These are phyloP conservation scores for Silene uniflora DNA, from an alignment of 148 eudicot genomes.

Conservation along the genomic window DNA sequence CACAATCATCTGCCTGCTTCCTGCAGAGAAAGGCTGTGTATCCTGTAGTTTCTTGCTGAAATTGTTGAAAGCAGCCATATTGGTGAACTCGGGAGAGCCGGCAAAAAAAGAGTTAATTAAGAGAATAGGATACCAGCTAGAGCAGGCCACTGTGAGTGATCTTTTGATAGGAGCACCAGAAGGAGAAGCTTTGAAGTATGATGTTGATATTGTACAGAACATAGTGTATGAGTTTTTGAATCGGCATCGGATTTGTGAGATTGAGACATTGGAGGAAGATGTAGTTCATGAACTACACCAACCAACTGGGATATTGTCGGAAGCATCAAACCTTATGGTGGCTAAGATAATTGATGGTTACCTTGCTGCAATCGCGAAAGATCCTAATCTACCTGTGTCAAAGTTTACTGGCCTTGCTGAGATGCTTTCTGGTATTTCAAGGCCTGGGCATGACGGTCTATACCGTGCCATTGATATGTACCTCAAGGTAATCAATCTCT, in stretches of 20 bases:
- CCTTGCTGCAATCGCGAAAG: slow-evolving; percentile 70
- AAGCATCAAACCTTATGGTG: slow-evolving; percentile 93
- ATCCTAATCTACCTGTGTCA: slow-evolving; percentile 59
- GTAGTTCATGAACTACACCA: slow-evolving; percentile 36
- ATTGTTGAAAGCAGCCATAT: slow-evolving; percentile 58
- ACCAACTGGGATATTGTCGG: slow-evolving; percentile 69
- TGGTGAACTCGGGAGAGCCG: slow-evolving; percentile 46
- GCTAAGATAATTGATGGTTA: slow-evolving; percentile 83
- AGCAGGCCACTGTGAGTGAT: slow-evolving; percentile 75
- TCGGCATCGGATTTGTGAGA: slow-evolving; percentile 45
- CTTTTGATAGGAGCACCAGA: slow-evolving; percentile 53
- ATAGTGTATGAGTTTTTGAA: slow-evolving; percentile 62
- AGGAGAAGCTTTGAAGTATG: slow-evolving; percentile 46
- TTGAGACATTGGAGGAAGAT: slow-evolving; percentile 30
- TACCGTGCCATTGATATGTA: slow-evolving; percentile 91
- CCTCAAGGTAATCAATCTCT: slow-evolving; percentile 61
- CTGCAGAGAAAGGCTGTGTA: slow-evolving; percentile 66
- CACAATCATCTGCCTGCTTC: slow-evolving; percentile 59
- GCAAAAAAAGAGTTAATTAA: slow-evolving; percentile 44
- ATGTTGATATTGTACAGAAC: slow-evolving; percentile 49
- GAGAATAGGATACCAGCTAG: slow-evolving; percentile 81
- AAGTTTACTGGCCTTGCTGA: slow-evolving; percentile 67
- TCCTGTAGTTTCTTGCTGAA: slow-evolving; percentile 86
- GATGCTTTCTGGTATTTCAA: slow-evolving; percentile 59
- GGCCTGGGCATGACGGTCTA: slow-evolving; percentile 82